phyloP scores from a whole-genome alignment of 2,329 filamentous ascomycete genomes.

The Talaromyces sp. region DNA sequence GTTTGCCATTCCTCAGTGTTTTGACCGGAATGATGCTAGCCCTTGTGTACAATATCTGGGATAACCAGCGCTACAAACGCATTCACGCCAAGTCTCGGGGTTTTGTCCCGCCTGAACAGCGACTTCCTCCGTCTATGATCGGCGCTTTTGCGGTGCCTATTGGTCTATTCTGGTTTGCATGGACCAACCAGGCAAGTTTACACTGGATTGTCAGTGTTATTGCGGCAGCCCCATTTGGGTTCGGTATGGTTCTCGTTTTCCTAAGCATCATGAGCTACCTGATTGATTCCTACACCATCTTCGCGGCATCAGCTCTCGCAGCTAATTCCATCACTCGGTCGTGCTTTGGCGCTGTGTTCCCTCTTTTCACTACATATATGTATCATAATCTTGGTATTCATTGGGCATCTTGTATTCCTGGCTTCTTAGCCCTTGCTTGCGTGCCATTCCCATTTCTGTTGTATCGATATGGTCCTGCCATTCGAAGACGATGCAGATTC shows the following conservation, averaged over 20 bases:
- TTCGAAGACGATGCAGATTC: conserved; percentile 38
- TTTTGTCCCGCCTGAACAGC: conserved; percentile 55
- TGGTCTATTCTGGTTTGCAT: conserved; percentile 46
- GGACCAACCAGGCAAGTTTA: conserved; percentile 36
- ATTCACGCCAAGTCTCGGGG: conserved; percentile 46
- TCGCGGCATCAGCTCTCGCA: conserved; percentile 23
- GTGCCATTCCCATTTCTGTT: conserved; percentile 41
- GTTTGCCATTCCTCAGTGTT: conserved; percentile 39
- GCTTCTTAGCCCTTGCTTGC: conserved; percentile 41
- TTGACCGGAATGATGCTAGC: conserved; percentile 34
- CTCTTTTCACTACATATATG: conserved; percentile 40
- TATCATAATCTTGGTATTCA: conserved; percentile 43
- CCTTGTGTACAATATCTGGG: conserved; percentile 34
- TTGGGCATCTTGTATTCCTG: conserved; percentile 43
- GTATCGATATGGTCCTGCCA: conserved; percentile 36
- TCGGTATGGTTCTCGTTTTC: conserved; percentile 37
- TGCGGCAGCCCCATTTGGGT: conserved; percentile 31
- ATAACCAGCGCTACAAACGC: conserved; percentile 35
- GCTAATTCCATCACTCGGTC: conserved; percentile 31
- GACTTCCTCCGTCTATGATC: conserved; percentile 45
- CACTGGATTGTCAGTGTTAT: conserved; percentile 31
- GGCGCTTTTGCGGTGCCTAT: conserved; percentile 45
- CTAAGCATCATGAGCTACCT: conserved; percentile 31
- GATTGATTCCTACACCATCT: conserved; percentile 23
- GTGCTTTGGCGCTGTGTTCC: conserved; percentile 26